Conservation (phyloP, 768 basidiomycete genomes). For the Leccinum arenicola region DNA sequence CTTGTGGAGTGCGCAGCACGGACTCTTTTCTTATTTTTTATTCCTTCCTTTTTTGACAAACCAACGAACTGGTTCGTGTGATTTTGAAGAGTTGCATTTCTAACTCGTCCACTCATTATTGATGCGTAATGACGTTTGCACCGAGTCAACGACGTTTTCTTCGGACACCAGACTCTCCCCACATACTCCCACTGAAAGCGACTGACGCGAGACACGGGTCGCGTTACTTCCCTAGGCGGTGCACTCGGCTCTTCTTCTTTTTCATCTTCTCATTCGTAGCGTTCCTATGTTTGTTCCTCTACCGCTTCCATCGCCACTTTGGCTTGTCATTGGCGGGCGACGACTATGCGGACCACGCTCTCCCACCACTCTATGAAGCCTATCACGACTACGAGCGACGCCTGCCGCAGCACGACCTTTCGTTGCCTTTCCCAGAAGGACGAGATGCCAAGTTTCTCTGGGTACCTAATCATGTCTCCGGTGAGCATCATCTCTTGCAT, state of each 20-base stretch:
- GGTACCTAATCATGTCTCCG: slow-evolving; percentile 45
- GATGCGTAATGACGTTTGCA: slow-evolving; percentile 3
- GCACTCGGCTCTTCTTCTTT: slow-evolving; percentile 11
- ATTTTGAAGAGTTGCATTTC: not conserved
- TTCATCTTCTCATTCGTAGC: slow-evolving; percentile 10
- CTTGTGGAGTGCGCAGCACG: not conserved
- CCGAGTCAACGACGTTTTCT: slow-evolving; percentile 6
- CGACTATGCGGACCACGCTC: slow-evolving; percentile 2
- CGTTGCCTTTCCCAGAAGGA: slow-evolving; percentile 40
- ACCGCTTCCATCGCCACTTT: not conserved
- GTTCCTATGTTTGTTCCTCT: slow-evolving; percentile 18
- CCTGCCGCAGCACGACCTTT: slow-evolving; percentile 44
- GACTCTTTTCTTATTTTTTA: not conserved
- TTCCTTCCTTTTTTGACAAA: slow-evolving; percentile 6
- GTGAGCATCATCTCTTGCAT: slow-evolving; percentile 23
- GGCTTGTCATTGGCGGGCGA: slow-evolving; percentile 1
- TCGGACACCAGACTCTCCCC: slow-evolving; percentile 1
- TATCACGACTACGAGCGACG: slow-evolving; percentile 43
- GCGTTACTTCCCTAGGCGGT: slow-evolving; percentile 5
- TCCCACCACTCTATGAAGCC: slow-evolving; percentile 45
- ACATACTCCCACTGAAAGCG: slow-evolving; percentile 17
- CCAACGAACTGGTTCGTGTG: not conserved
- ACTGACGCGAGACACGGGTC: slow-evolving; percentile 11
- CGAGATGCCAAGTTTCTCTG: slow-evolving; percentile 44
- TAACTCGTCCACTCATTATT: not conserved